Evolutionary conservation across 2,329 filamentous ascomycete genomes (phyloP), one percentile per base, ranked within the genome.

Genomic region (Zarea fungicola): DNA sequence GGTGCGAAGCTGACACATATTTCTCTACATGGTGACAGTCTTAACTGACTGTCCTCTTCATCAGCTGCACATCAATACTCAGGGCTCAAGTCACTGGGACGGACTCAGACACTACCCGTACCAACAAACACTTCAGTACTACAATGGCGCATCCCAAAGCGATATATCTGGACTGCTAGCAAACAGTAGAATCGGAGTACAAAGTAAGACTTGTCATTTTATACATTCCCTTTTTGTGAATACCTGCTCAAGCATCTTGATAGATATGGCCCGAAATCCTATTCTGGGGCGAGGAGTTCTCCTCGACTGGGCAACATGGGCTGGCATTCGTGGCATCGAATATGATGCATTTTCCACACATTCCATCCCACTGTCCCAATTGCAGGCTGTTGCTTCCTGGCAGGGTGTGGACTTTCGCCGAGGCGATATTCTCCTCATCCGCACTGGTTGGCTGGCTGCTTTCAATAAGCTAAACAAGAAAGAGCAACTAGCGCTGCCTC

Each of bases 11-110:
- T n/a, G n/a, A n/a, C n/a, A n/a, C n/a, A n/a, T n/a, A n/a, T n/a
- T n/a, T n/a, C n/a, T n/a, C n/a, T n/a, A n/a, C n/a, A n/a, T n/a
- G n/a, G n/a, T n/a, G n/a, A n/a, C n/a, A n/a, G n/a, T n/a, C n/a
- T n/a, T n/a, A n/a, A n/a, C n/a, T n/a, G n/a, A n/a, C n/a, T n/a
- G n/a, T n/a, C n/a, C n/a, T n/a, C n/a, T n/a, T n/a, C n/a, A 29
- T 29, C 28, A 29, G 28, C 14, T 29, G 14, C 14, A 29, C 28
- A 29, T 49, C 10, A 49, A 49, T 3, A 49, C 46, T 6, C 46
- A 49, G n/a, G 46, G 46, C 4, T 49, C 46, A 29, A 49, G 46
- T 28, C 46, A 49, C 14, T 49, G 46, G 46, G 46, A 43, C 6
- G 46, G 46, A 7, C 46, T 6, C 5, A 18, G 46, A 6, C 46